Evolutionary conservation across 1,139 yeast species (phyloP).

Genomic region (Diutina mesorugosa): DNA sequence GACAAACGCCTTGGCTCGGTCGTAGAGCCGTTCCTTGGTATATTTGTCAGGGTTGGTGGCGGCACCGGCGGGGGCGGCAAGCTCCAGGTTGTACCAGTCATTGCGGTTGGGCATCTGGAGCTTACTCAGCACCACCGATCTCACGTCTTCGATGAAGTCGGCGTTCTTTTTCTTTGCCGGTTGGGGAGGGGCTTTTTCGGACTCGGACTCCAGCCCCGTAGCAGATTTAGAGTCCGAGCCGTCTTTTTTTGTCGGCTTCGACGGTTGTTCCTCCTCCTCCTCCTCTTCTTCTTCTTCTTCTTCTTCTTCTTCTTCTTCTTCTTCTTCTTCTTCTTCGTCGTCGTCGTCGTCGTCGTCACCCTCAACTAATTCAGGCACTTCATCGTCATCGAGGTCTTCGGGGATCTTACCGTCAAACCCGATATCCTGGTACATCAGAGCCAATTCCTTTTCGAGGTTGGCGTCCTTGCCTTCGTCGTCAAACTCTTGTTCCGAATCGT

Average conservation of each 20-base stretch:
- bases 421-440: constrained; percentile 52
- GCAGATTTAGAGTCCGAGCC: constrained; percentile 1
- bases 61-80: constrained; percentile 17
- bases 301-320: constrained; percentile 8
- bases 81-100: constrained; percentile 60
- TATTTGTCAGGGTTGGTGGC: constrained; percentile 25
- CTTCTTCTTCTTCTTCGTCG: constrained; percentile 16
- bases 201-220: background rate
- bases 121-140: constrained; percentile 44
- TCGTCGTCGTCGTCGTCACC: constrained; percentile 12
- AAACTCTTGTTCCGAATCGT: constrained; percentile 51
- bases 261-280: constrained; percentile 12
- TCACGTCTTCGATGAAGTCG: constrained; percentile 37
- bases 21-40: constrained; percentile 42
- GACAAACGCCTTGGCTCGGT: constrained; percentile 53
- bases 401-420: constrained; percentile 37
- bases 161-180: constrained; percentile 10
- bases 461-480: constrained; percentile 29
- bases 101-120: constrained; percentile 49
- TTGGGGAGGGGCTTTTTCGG: constrained; percentile 5
- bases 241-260: constrained; percentile 1
- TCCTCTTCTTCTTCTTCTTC: constrained; percentile 16
- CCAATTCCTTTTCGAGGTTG: constrained; percentile 43
- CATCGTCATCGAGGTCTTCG: constrained; percentile 4
- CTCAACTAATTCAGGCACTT: constrained; percentile 6